phyloP scores from a whole-genome alignment of 345 rosid species.

The Conringia planisiliqua region DNA sequence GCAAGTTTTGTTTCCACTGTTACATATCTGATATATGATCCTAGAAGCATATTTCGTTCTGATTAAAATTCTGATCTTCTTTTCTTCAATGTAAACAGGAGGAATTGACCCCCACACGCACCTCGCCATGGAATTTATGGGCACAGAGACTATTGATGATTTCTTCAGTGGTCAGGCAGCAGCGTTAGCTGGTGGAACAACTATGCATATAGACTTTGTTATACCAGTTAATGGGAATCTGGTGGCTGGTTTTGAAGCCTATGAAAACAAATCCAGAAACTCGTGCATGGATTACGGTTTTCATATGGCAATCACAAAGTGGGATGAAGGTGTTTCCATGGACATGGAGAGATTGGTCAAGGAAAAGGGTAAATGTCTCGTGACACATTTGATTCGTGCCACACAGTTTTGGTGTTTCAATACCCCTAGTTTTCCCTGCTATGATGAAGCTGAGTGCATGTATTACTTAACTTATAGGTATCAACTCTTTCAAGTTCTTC shows the following conservation, averaged over 20 bases:
- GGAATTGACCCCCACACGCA: conserved; percentile 98
- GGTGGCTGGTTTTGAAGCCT: conserved; percentile 67
- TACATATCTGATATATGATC: background rate
- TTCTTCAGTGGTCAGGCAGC: conserved; percentile 99
- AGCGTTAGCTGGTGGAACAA: conserved; percentile 98
- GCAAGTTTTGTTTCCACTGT: background rate
- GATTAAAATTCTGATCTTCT: background rate
- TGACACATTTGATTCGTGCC: background rate
- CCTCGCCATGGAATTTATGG: conserved; percentile 78
- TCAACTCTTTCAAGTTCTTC: conserved; percentile 98
- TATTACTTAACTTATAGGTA: conserved; percentile 44
- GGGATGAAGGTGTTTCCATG: conserved; percentile 74
- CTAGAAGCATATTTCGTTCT: background rate
- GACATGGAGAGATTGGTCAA: conserved; percentile 92
- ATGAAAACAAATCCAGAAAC: conserved; percentile 60
- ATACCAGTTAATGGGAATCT: conserved; percentile 80
- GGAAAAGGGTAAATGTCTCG: conserved; percentile 56
- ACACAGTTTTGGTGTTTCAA: background rate
- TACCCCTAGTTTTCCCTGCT: background rate
- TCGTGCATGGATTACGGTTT: conserved; percentile 98
- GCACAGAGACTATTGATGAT: conserved; percentile 72
- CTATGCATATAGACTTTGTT: conserved; percentile 95
- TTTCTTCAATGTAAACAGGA: conserved; percentile 42
- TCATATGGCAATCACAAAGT: conserved; percentile 93
- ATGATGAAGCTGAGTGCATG: background rate